Percentiles rank a stretch among this genome's conserved stretches.
Evolutionary conservation across 2,329 filamentous ascomycete genomes (phyloP).

Genomic region (Fusarium begoniae): DNA sequence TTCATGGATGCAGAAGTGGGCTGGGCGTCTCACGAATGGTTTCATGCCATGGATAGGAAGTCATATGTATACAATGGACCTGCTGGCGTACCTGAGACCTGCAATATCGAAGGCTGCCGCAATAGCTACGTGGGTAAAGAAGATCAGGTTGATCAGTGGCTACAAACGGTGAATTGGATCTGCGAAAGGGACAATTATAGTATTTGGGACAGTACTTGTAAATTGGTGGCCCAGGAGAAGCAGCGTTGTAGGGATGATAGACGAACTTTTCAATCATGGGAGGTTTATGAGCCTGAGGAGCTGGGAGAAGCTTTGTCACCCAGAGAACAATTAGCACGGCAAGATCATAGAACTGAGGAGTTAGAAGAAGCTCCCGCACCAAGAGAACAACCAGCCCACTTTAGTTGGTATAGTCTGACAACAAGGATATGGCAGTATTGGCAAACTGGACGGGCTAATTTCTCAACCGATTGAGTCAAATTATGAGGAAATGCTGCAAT

Average conservation of each 20-base stretch:
- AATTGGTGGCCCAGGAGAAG: not conserved
- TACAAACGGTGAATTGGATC: not conserved
- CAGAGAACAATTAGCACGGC: too few species aligned
- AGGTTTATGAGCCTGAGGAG: fast-evolving
- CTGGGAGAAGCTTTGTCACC: too few species aligned
- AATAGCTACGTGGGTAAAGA: not conserved
- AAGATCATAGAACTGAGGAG: too few species aligned
- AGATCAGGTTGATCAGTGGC: not conserved
- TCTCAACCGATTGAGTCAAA: not conserved
- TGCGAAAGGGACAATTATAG: fast-evolving
- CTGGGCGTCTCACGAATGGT: not conserved
- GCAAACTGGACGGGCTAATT: too few species aligned
- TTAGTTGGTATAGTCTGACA: not conserved
- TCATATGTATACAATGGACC: not conserved
- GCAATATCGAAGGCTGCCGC: fast-evolving
- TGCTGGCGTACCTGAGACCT: not conserved
- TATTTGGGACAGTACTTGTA: not conserved
- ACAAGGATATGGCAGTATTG: not conserved
- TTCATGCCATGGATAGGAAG: not conserved
- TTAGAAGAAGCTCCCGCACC: not conserved
- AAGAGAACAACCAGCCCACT: not conserved
- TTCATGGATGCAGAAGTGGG: not conserved
- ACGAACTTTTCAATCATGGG: fast-evolving
- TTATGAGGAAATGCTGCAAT: fast-evolving
- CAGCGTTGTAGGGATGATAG: too few species aligned